Evolutionary conservation across 2,329 filamentous ascomycete species (phyloP).

Genomic region (Diaporthe velutina): DNA sequence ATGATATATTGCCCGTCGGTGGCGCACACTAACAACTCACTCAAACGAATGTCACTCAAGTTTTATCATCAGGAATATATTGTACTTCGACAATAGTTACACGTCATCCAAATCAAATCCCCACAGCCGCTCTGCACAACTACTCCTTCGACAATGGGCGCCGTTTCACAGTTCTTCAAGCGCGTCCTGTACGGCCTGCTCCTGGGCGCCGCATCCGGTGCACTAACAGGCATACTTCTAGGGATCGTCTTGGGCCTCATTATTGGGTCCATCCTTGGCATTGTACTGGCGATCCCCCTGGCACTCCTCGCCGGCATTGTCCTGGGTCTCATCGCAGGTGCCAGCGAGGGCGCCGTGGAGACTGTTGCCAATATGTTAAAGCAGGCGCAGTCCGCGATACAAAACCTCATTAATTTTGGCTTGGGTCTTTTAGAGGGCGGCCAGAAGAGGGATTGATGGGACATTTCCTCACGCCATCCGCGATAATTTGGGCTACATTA

Average conservation of each 20-base stretch:
- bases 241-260: slow-evolving; percentile 24
- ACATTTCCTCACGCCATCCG: too few relatives aligned
- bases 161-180: slow-evolving; percentile 29
- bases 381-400: not conserved
- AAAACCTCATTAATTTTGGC: slow-evolving; percentile 3
- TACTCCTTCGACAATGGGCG: not conserved
- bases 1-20: not conserved
- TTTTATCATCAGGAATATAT: not conserved
- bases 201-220: slow-evolving; percentile 16
- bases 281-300: slow-evolving; percentile 15
- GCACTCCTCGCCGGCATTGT: slow-evolving; percentile 21
- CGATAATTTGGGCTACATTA: not conserved
- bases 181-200: slow-evolving; percentile 30
- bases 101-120: not conserved
- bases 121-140: not conserved
- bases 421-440: slow-evolving; percentile 2
- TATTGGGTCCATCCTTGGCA: slow-evolving; percentile 19
- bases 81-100: not conserved
- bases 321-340: slow-evolving; percentile 27
- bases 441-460: slow-evolving; percentile 17
- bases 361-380: not conserved
- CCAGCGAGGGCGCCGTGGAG: slow-evolving; percentile 27
- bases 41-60: too few relatives aligned
- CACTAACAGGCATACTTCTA: slow-evolving; percentile 8
- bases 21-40: not conserved